These are phyloP conservation scores for Fusarium algeriense DNA, from an alignment of 2,329 filamentous ascomycete species.

Conservation along the genomic window DNA sequence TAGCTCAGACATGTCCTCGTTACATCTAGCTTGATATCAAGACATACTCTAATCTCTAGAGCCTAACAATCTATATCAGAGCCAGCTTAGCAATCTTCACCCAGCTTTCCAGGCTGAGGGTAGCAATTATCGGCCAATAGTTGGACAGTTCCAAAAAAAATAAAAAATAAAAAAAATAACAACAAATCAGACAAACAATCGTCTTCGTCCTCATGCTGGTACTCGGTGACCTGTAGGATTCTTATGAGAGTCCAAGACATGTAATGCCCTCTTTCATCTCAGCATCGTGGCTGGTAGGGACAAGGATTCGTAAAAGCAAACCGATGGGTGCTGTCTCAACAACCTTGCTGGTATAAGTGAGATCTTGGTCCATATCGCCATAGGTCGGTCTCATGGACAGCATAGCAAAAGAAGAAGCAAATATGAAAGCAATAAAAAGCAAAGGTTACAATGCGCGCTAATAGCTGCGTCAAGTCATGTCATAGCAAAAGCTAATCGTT, in stretches of 20 bases:
- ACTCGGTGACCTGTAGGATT: not conserved
- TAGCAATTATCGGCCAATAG: not conserved
- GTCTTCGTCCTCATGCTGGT: not conserved
- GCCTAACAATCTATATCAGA: not conserved
- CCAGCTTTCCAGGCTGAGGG: not conserved
- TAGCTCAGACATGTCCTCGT: not conserved
- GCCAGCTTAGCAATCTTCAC: not conserved
- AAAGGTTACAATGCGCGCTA: not conserved
- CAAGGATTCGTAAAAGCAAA: not conserved
- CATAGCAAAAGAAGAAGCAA: not conserved
- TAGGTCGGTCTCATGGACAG: not conserved
- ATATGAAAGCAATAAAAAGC: not conserved
- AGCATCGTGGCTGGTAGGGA: not conserved
- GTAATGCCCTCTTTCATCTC: not conserved
- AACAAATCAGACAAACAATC: constrained; percentile 1
- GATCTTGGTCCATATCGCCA: not conserved
- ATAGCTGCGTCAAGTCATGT: not conserved
- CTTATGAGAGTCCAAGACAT: not conserved
- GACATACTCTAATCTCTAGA: not conserved
- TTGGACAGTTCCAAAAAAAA: not conserved
- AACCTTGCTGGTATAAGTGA: not conserved
- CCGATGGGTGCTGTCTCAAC: not conserved
- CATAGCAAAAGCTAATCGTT: not conserved
- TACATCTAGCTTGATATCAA: not conserved
- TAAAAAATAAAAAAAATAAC: not conserved